Evolutionary conservation across 805 yeast genomes (phyloP).

Genomic region (Yamadazyma insecticola): DNA sequence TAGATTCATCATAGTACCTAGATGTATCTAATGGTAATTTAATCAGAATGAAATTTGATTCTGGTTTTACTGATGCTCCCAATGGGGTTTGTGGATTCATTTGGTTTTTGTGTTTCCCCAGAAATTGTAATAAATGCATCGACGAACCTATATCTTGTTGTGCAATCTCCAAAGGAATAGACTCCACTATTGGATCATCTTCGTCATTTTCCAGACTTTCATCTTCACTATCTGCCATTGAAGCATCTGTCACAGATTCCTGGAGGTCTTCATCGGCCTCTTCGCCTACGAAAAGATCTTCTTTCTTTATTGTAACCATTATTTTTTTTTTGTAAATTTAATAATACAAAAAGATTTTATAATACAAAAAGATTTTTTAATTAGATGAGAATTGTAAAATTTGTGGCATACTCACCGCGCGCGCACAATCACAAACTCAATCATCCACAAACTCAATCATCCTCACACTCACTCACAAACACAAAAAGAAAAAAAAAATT

Average conservation of each 20-base stretch:
- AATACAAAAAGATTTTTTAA: too few relatives aligned
- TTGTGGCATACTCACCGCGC: background rate
- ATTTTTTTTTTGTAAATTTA: too few relatives aligned
- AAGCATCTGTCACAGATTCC: background rate
- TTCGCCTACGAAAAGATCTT: too few relatives aligned
- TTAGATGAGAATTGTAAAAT: too few relatives aligned
- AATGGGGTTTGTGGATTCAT: conserved; percentile 23
- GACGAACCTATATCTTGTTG: conserved; percentile 12
- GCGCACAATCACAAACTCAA: background rate
- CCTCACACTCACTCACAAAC: conserved; percentile 1
- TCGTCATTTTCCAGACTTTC: conserved; percentile 9
- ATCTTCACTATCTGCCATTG: conserved; percentile 6
- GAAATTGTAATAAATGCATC: conserved; percentile 40
- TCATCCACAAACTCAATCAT: conserved; percentile 1
- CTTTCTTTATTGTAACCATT: too few relatives aligned
- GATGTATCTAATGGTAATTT: conserved; percentile 70
- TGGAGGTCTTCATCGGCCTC: too few relatives aligned
- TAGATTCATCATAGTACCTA: conserved; percentile 61
- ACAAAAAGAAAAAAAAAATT: too few relatives aligned
- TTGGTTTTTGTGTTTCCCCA: conserved; percentile 46
- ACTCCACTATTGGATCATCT: conserved; percentile 37
- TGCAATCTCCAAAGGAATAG: conserved; percentile 32
- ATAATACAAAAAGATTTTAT: too few relatives aligned
- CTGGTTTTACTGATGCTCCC: conserved; percentile 52
- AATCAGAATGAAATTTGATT: conserved; percentile 63